Percentiles rank a stretch among this genome's conserved stretches.
Conservation (phyloP, 495 filamentous ascomycete species). For the Hypoxylon intermedium region DNA sequence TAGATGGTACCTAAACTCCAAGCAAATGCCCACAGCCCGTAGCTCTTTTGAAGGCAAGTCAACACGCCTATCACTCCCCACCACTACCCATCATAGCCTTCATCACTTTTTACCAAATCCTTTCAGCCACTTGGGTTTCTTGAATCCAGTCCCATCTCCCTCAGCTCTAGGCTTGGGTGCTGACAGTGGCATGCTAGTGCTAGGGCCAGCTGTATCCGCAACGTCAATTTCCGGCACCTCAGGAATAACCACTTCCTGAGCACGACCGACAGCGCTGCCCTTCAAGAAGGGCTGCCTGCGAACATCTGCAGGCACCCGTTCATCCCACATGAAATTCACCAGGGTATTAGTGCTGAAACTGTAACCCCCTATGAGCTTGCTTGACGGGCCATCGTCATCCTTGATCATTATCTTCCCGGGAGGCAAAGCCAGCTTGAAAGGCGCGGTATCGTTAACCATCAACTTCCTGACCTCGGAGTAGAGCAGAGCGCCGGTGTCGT, state of each 20-base stretch:
- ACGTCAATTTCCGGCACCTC: constrained; percentile 50
- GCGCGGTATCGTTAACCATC: constrained; percentile 54
- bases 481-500: constrained; percentile 68
- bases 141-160: constrained; percentile 54
- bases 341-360: constrained; percentile 72
- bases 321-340: constrained; percentile 80
- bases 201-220: constrained; percentile 50
- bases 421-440: constrained; percentile 58
- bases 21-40: constrained; percentile 6
- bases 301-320: constrained; percentile 55
- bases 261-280: constrained; percentile 67
- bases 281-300: constrained; percentile 67
- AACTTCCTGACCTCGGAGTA: constrained; percentile 69
- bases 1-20: constrained; percentile 20
- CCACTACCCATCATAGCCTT: neutral
- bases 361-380: constrained; percentile 73
- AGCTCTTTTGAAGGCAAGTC: constrained; percentile 1
- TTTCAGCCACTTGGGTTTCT: constrained; percentile 76
- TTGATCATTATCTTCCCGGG: constrained; percentile 43
- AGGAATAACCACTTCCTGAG: constrained; percentile 65
- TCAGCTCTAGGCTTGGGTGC: constrained; percentile 58
- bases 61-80: neutral
- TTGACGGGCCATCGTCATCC: constrained; percentile 48
- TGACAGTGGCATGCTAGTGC: constrained; percentile 39
- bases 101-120: constrained; percentile 61